Base-by-base conservation (phyloP, 768 basidiomycete species). In the Lenzites betulinus region DNA sequence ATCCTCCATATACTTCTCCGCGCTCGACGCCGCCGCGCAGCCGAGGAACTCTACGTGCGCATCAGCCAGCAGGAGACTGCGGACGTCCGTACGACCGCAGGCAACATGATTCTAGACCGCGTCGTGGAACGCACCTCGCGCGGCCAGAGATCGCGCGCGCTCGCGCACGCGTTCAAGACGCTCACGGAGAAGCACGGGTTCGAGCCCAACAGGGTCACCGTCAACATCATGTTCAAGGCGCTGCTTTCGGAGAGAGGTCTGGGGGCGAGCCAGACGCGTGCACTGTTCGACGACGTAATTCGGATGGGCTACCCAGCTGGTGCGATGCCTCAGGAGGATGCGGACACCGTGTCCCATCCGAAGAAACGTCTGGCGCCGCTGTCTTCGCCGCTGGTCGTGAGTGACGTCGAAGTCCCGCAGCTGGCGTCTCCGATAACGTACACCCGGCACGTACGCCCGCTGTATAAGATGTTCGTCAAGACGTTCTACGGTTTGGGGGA, bases 401-500 rank as follows among this genome's bases (percentile, higher is more conserved):
- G 36, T 36, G 57, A 55, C 3, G 46, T 79, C 18, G 54, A 67
- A n/a, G 43, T 81, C n/a, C 74, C 80, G 11, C 70, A 71, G 39
- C 69, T 82, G 20, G 59, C 75, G n/a, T 55, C 76, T 41, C 72
- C 74, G 22, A 76, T 87, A 55, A 83, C 80, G 3, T 88, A 85
- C 54, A 75, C 77, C 58, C 77, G 74, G 57, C 88, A 91, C 68
- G 78, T 84, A n/a, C 75, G 77, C 58, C 90, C 90, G 42, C 67
- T 92, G 71, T 87, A 87, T 71, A 87, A 80, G 76, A 85, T 85
- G 83, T 86, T 92, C 72, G 82, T 89, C 67, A 84, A 81, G 66
- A 85, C 83, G 15, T 80, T 92, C 63, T 80, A 83, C 69, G 51
- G 76, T 42, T 74, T 84, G 28, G 79, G 79, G 22, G 90, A 93